Conservation (phyloP, 148 eudicot species). For the Rhododendron ovatum region DNA sequence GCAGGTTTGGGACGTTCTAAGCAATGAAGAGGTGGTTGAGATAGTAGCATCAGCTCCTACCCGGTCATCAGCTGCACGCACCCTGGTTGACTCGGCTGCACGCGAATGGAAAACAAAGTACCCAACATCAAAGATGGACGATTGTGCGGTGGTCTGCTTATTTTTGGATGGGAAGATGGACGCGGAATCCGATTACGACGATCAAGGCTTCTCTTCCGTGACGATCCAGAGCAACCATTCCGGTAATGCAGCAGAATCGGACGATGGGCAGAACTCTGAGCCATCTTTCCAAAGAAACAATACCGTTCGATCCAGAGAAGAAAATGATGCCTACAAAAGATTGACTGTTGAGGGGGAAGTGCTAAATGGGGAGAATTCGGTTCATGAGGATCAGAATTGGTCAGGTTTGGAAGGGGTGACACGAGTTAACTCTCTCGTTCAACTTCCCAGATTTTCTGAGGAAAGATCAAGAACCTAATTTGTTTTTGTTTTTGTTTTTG, state of each 20-base stretch:
- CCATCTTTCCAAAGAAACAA: slow-evolving; percentile 73
- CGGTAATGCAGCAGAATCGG: slow-evolving; percentile 59
- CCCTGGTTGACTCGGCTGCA: slow-evolving; percentile 78
- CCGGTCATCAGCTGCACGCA: slow-evolving; percentile 78
- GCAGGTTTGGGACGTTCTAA: slow-evolving; percentile 95
- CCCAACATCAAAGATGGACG: slow-evolving; percentile 96
- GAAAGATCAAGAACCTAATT: slow-evolving; percentile 46
- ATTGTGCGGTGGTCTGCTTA: slow-evolving; percentile 90
- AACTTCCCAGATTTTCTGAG: slow-evolving; percentile 90
- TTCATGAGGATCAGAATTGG: slow-evolving; percentile 72
- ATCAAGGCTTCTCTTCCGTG: slow-evolving; percentile 71
- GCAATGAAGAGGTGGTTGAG: slow-evolving; percentile 93
- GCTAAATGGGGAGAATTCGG: slow-evolving; percentile 28
- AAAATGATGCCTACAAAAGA: slow-evolving; percentile 39
- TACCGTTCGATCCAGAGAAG: slow-evolving; percentile 73
- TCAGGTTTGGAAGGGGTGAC: slow-evolving; percentile 95
- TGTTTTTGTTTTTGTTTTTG: background rate
- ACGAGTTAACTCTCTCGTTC: slow-evolving; percentile 93
- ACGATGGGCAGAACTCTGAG: slow-evolving; percentile 72
- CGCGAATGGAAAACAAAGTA: slow-evolving; percentile 93
- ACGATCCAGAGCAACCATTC: slow-evolving; percentile 74
- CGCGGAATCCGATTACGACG: slow-evolving; percentile 65
- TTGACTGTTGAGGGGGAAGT: slow-evolving; percentile 28
- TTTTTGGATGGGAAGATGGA: slow-evolving; percentile 92
- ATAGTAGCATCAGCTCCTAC: slow-evolving; percentile 65